Percentiles rank a stretch among this genome's conserved stretches.
Evolutionary conservation across 441 rosid genomes (phyloP).

Genomic region (Cnidoscolus chayamansa): DNA sequence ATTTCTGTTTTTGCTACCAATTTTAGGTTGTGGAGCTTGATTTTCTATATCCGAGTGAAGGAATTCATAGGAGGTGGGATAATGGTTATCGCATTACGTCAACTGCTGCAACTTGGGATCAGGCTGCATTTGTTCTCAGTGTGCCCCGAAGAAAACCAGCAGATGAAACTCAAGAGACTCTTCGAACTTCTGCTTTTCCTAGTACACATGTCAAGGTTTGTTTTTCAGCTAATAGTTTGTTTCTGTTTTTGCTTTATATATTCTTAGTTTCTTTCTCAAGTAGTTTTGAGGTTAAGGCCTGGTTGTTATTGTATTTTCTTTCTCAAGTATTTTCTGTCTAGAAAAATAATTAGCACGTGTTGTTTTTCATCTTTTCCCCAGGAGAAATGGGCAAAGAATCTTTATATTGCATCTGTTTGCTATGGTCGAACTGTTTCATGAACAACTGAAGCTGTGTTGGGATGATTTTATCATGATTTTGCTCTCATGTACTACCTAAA

Average conservation of each 20-base stretch:
- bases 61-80: conserved; percentile 94
- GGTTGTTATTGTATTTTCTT: too few species aligned
- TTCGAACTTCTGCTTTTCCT: conserved; percentile 87
- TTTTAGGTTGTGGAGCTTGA: conserved; percentile 88
- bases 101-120: conserved; percentile 88
- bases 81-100: conserved; percentile 87
- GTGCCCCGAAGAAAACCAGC: conserved; percentile 72
- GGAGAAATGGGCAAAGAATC: conserved; percentile 37
- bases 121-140: conserved; percentile 88
- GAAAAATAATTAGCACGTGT: neutral
- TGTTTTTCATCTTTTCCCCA: conserved; percentile 5
- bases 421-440: conserved; percentile 37
- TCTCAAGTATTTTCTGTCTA: neutral
- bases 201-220: conserved; percentile 89
- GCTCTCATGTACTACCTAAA: neutral
- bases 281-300: too few species aligned
- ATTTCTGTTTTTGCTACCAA: neutral
- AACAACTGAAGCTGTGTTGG: conserved; percentile 3
- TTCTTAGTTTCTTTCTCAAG: neutral
- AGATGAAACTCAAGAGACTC: conserved; percentile 94
- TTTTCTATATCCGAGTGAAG: conserved; percentile 95
- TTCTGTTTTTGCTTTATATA: neutral
- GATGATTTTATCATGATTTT: neutral
- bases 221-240: neutral
- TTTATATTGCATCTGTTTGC: conserved; percentile 33